phyloP scores from a whole-genome alignment of 1,284 basidiomycete genomes.

The Naganishia albida region DNA sequence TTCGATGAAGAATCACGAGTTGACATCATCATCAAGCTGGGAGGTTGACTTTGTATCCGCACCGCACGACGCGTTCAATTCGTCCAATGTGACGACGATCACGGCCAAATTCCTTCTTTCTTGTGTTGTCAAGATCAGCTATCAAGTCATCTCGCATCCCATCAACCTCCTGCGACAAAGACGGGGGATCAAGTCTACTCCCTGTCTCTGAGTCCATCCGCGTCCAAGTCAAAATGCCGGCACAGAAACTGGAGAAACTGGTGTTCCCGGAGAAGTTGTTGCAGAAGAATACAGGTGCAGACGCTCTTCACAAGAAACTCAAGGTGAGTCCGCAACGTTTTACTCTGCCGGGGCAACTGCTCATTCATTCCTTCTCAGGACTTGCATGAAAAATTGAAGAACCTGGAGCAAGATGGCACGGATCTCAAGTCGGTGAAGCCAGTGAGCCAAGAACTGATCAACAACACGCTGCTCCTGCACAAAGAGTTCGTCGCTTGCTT shows the following conservation, averaged over 20 bases:
- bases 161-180: too few relatives aligned
- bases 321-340: slow-evolving; percentile 16
- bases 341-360: background rate
- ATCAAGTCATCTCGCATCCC: background rate
- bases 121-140: background rate
- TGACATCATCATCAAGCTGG: background rate
- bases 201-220: too few relatives aligned
- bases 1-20: background rate
- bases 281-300: slow-evolving; percentile 22
- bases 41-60: slow-evolving; percentile 11
- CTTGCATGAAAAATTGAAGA: slow-evolving; percentile 76
- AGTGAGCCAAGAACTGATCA: slow-evolving; percentile 77
- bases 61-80: slow-evolving; percentile 7
- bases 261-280: slow-evolving; percentile 23
- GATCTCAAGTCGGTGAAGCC: slow-evolving; percentile 70
- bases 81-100: slow-evolving; percentile 23
- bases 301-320: slow-evolving; percentile 27
- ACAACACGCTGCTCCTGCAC: slow-evolving; percentile 78
- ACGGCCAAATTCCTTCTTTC: background rate
- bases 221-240: slow-evolving; percentile 4
- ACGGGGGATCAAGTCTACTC: too few relatives aligned
- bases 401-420: slow-evolving; percentile 82
- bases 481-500: slow-evolving; percentile 65
- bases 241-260: slow-evolving; percentile 21
- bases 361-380: slow-evolving; percentile 1